Percentiles rank a stretch among this genome's conserved stretches.
These are phyloP conservation scores for Diutina siamensis DNA, from an alignment of 1,139 yeast species.

Conservation along the genomic window DNA sequence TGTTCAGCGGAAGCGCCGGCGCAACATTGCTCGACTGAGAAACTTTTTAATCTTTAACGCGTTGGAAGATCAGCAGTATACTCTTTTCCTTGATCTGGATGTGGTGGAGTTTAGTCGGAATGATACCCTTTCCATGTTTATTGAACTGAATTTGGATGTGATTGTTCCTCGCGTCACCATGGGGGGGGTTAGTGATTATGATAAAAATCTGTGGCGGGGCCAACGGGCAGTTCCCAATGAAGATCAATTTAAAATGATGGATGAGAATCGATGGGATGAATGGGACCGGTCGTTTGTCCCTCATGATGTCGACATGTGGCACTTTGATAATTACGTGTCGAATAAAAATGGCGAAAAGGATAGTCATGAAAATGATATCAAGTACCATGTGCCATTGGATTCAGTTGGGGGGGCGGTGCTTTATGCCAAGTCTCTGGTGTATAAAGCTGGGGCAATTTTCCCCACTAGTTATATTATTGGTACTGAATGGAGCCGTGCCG, in stretches of 20 bases:
- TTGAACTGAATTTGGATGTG: slow-evolving; percentile 25
- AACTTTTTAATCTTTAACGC: background rate
- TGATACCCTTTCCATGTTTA: slow-evolving; percentile 19
- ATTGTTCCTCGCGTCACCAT: slow-evolving; percentile 27
- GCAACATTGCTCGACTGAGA: slow-evolving; percentile 2
- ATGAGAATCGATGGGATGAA: slow-evolving; percentile 21
- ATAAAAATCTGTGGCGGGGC: slow-evolving; percentile 30
- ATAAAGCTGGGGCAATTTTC: slow-evolving; percentile 34
- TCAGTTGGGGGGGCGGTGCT: slow-evolving; percentile 42
- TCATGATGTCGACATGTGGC: slow-evolving; percentile 7
- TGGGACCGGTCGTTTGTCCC: slow-evolving; percentile 25
- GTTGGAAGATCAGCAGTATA: slow-evolving; percentile 13
- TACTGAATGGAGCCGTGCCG: slow-evolving; percentile 34
- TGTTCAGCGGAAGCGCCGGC: slow-evolving; percentile 2
- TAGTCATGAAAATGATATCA: slow-evolving; percentile 7
- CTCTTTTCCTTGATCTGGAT: slow-evolving; percentile 36
- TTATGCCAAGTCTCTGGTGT: slow-evolving; percentile 28
- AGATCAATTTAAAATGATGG: slow-evolving; percentile 22
- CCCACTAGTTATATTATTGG: slow-evolving; percentile 39
- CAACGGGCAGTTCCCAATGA: slow-evolving; percentile 23
- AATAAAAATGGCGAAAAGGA: background rate
- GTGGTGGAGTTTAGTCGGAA: slow-evolving; percentile 19
- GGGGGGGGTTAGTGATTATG: slow-evolving; percentile 15
- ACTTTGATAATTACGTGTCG: slow-evolving; percentile 7
- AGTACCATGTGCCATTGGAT: slow-evolving; percentile 22